Evolutionary conservation across 2,329 filamentous ascomycete genomes (phyloP).

Genomic region (Rutstroemia sp.): DNA sequence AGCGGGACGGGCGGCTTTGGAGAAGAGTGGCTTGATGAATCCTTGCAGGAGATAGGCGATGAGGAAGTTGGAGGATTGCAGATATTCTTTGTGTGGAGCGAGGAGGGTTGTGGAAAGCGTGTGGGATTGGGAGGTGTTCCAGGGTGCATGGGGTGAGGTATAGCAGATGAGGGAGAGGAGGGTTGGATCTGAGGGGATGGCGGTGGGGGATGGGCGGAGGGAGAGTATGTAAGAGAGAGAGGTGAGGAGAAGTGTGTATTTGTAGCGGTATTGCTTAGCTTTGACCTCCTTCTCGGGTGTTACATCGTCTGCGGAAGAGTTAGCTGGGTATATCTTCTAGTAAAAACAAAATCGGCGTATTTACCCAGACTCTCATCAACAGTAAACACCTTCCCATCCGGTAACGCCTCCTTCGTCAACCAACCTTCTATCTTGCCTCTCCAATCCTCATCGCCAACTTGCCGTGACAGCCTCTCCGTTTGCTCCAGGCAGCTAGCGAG

Average conservation of each 20-base stretch:
- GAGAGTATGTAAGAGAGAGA: background rate
- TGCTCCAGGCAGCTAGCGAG: conserved; percentile 19
- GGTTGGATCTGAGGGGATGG: conserved; percentile 4
- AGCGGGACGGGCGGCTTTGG: conserved; percentile 40
- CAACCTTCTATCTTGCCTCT: conserved; percentile 16
- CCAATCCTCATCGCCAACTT: conserved; percentile 11
- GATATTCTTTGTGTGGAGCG: conserved; percentile 16
- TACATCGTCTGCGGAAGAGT: background rate
- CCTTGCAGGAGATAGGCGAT: conserved; percentile 50
- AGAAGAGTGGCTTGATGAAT: conserved; percentile 63
- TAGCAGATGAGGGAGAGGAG: conserved; percentile 32
- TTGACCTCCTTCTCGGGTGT: background rate
- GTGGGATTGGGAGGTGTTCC: conserved; percentile 32
- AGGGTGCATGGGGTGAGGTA: conserved; percentile 29
- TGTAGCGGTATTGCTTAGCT: conserved; percentile 12
- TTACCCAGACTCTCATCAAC: conserved; percentile 22
- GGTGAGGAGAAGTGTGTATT: conserved; percentile 14
- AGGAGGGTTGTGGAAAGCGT: conserved; percentile 31
- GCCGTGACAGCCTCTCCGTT: conserved; percentile 6
- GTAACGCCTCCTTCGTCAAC: conserved; percentile 21
- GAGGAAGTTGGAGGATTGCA: conserved; percentile 34
- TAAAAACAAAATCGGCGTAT: background rate
- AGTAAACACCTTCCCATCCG: conserved; percentile 16
- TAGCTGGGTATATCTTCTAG: background rate
- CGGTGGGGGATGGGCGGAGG: background rate